Evolutionary conservation across 805 yeast genomes (phyloP).

Genomic region (Nakazawaea peltata): DNA sequence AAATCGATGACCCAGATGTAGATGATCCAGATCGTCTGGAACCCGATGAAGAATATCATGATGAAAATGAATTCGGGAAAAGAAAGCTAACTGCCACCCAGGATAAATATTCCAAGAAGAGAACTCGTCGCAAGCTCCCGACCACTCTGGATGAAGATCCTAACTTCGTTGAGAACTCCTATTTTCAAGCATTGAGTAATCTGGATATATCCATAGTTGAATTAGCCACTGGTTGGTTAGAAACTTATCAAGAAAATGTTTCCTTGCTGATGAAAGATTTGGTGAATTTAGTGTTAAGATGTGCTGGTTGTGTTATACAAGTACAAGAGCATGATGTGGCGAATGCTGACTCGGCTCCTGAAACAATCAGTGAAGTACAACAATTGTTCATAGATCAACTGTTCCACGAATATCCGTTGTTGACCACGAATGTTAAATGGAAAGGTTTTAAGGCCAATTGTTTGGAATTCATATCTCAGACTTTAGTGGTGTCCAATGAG

Average conservation of each 20-base stretch:
- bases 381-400: conserved; percentile 51
- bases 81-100: no score
- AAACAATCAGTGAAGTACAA: conserved; percentile 69
- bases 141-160: conserved; percentile 28
- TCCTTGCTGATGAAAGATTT: conserved; percentile 49
- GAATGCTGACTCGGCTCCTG: conserved; percentile 60
- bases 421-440: conserved; percentile 40
- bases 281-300: conserved; percentile 59
- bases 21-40: no score
- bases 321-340: conserved; percentile 71
- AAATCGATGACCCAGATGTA: conserved; percentile 2
- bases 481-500: conserved; percentile 50
- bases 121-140: conserved; percentile 7
- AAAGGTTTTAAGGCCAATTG: conserved; percentile 46
- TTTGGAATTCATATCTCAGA: conserved; percentile 42
- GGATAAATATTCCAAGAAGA: conserved; percentile 5
- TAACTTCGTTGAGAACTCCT: conserved; percentile 36
- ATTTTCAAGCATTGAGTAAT: conserved; percentile 44
- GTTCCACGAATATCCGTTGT: conserved; percentile 62
- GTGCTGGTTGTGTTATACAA: conserved; percentile 63
- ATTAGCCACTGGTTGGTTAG: conserved; percentile 50
- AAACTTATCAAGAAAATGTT: conserved; percentile 34
- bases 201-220: conserved; percentile 42
- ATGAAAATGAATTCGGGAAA: conserved; percentile 11
- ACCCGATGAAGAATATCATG: conserved; percentile 19